Base-by-base conservation (phyloP, 2,329 filamentous ascomycete genomes). In the Colletotrichum sublineola region DNA sequence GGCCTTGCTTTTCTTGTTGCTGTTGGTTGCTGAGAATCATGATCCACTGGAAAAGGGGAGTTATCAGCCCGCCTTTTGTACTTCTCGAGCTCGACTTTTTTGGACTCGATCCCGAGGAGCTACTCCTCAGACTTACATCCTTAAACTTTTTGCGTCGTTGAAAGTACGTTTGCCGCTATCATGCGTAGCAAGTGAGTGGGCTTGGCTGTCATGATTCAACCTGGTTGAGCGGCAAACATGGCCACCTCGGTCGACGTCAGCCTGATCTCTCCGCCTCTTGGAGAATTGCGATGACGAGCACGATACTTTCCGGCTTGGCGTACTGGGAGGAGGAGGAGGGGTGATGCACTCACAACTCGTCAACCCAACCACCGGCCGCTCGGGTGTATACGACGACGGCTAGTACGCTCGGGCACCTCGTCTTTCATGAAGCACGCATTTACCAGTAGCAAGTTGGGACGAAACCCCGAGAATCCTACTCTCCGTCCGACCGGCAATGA, bases 361-460 rank as follows among this genome's bases (percentile, higher is more conserved):
- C 20, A 15, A n/a, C 33, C 42, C 33, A 6, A 15, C 40, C 44
- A 38, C 44, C 33, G 60, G 24, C 50, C 40, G 60, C 69, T 61
- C 69, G 60, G 60, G 7, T 67, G 11, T 18, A 8, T 55, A 2
- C 3, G 9, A 4, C 6, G 9, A n/a, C 9, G 18, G 11, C 29
- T 3, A 8, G 18, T 40, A 58, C 38, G 66, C 66, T 60, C 66
- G 66, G 66, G 48, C 69, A 8, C 46, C 7, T 33, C 55, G 53
- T 36, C 46, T 52, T 72, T 50, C 46, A 33, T 38, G 12, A 20
- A 58, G 42, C 40, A 52, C 48, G 50, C 15, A 18, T 48, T 18
- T 69, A 52, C 66, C 69, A 64, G n/a, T 50, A 29, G 36, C 31
- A 72, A 72, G 38, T 61, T 72, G 60, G 53, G 69, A 69, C 33